Evolutionary conservation across 1,284 basidiomycete species (phyloP).

Genomic region (Sanghuangporus weigelae): DNA sequence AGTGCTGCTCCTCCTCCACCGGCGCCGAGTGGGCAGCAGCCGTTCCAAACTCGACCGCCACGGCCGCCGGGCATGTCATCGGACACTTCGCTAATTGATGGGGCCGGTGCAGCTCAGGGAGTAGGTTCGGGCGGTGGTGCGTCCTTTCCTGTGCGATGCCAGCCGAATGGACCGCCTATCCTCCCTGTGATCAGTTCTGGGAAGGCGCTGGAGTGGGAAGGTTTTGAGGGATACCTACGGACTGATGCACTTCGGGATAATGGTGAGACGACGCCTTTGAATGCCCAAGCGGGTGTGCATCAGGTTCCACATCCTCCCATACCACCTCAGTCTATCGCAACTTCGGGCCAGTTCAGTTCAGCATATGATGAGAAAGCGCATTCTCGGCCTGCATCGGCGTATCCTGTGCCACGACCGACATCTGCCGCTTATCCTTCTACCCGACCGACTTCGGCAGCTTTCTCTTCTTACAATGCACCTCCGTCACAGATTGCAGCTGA

Average conservation of each 20-base stretch:
- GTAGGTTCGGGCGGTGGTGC: background rate
- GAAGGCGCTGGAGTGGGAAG: conserved; percentile 29
- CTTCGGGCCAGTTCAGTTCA: background rate
- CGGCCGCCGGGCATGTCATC: conserved; percentile 10
- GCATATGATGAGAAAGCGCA: conserved; percentile 11
- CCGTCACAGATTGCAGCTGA: background rate
- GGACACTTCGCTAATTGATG: conserved; percentile 1
- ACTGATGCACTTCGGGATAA: conserved; percentile 29
- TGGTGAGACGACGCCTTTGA: conserved; percentile 15
- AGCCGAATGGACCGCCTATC: conserved; percentile 7
- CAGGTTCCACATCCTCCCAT: conserved; percentile 12
- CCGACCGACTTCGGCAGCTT: conserved; percentile 9
- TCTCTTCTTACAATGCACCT: conserved; percentile 7
- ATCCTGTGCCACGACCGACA: conserved; percentile 10
- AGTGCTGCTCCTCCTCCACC: background rate
- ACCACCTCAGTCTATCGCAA: conserved; percentile 7
- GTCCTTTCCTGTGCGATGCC: background rate
- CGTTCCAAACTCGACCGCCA: background rate
- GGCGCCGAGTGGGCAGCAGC: background rate
- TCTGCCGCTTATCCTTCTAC: conserved; percentile 8
- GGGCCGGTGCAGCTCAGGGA: conserved; percentile 1
- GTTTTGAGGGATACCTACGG: conserved; percentile 10
- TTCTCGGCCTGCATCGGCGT: conserved; percentile 18
- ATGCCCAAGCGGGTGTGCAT: conserved; percentile 18
- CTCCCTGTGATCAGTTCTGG: conserved; percentile 31